phyloP scores from a whole-genome alignment of 1,139 yeast species.

The Blastobotrys ciferrii region DNA sequence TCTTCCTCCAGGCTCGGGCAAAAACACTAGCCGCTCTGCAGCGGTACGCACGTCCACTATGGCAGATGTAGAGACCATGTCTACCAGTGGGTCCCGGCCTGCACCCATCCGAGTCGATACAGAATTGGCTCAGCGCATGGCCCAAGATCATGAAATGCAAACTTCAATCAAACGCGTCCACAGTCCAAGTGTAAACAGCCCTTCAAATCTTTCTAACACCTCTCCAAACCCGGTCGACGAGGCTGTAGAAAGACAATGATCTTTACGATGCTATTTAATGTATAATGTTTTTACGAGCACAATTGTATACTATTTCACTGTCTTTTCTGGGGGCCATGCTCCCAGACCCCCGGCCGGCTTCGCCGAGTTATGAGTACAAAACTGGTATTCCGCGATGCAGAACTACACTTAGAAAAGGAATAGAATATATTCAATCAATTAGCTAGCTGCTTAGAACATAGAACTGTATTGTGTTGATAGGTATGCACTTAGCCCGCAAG shows the following conservation, averaged over 20 bases:
- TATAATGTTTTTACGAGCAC: conserved; percentile 4
- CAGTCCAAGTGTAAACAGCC: conserved; percentile 7
- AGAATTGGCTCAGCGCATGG: conserved; percentile 21
- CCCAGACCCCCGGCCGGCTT: too few relatives aligned
- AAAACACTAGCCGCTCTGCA: conserved; percentile 9
- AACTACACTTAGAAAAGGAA: too few relatives aligned
- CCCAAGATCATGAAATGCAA: conserved; percentile 20
- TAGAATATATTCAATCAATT: too few relatives aligned
- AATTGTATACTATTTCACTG: background rate
- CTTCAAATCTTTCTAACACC: background rate
- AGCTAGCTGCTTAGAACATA: too few relatives aligned
- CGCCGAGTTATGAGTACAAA: too few relatives aligned
- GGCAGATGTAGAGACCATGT: conserved; percentile 19
- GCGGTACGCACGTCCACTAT: conserved; percentile 14
- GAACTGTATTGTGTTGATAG: too few relatives aligned
- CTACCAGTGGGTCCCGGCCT: conserved; percentile 20
- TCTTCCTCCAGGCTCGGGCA: background rate
- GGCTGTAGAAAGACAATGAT: background rate
- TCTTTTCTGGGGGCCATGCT: too few relatives aligned
- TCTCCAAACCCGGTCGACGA: background rate
- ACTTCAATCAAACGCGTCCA: conserved; percentile 18
- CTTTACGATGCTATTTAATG: background rate
- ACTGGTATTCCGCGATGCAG: too few relatives aligned
- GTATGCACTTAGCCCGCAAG: too few relatives aligned
- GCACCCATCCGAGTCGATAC: conserved; percentile 22